Evolutionary conservation across 2,329 filamentous ascomycete species (phyloP), one percentile per base, ranked within the genome.

Genomic region (Clonostachys solani): DNA sequence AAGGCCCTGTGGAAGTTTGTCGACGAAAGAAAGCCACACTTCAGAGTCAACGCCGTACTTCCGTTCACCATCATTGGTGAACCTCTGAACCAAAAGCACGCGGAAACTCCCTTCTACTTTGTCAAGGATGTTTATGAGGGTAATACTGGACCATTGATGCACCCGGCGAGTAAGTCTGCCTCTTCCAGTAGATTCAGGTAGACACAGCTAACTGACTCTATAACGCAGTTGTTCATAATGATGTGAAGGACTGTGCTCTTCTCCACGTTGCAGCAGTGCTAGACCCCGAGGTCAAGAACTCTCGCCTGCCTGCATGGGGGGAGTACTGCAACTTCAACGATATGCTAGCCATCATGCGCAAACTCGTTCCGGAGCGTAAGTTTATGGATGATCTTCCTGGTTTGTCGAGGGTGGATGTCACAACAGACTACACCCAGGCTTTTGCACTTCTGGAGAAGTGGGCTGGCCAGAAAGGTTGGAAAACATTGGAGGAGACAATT

Each of bases 301-400:
- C 54, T 38, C 59, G 63, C 5, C 40, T 65, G 5, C 57, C 58
- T 35, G 55, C 55, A 5, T 66, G 55, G 50, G 58, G 56, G 16
- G 18, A 34, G 18, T 12, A 19, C n/a, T 46, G 37, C 7, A 40
- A 41, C 50, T 61, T 6, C 46, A 50, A 42, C 89, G 17, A 95
- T 74, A 43, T 82, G 77, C 17, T 74, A 72, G n/a, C 91, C 78
- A 61, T 95, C 76, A 52, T 79, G 66, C 0, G 86, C 80, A 10
- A 82, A 68, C 38, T 70, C 62, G 7, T 74, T 71, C 44, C 44
- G 7, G 12, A 45, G 19, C 35, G 40, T 2, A 16, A 45, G 52
- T 86, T 86, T 41, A 75, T 71, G 47, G 60, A 60, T 58, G 77
- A 86, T 48, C 34, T 45, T 6, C 36, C 19, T 10, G 19, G 9